A percentile compares a stretch with the other conserved stretches of the same genome.
Evolutionary conservation across 2,329 filamentous ascomycete species (phyloP).

Genomic region (Colletotrichum brevisporum): DNA sequence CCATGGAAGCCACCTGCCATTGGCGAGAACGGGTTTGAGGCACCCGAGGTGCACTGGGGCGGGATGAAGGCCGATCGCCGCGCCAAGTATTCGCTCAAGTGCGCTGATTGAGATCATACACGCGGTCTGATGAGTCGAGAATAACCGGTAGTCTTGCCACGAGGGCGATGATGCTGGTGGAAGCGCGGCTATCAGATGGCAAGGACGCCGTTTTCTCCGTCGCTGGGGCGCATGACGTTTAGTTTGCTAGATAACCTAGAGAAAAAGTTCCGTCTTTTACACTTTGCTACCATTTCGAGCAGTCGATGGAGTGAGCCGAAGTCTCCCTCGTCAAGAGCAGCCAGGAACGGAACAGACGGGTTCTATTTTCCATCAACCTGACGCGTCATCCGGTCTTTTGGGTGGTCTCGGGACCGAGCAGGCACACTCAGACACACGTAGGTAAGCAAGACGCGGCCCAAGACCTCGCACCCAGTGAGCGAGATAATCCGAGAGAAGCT

Average conservation of each 20-base stretch:
- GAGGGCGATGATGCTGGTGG: background rate
- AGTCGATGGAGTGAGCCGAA: conserved; percentile 13
- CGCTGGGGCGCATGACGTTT: conserved; percentile 17
- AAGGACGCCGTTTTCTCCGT: conserved; percentile 20
- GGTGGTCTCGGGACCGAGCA: conserved; percentile 27
- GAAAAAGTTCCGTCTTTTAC: conserved; percentile 18
- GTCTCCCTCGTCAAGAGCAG: background rate
- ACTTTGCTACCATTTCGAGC: conserved; percentile 24
- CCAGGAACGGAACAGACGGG: conserved; percentile 16
- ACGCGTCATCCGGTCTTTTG: conserved; percentile 15
- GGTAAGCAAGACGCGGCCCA: background rate
- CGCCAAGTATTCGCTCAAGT: conserved; percentile 63
- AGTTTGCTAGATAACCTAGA: background rate
- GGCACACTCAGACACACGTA: conserved; percentile 3
- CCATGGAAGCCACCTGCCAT: conserved; percentile 76
- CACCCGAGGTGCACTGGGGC: conserved; percentile 79
- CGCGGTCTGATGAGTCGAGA: background rate
- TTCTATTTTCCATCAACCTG: conserved; percentile 22
- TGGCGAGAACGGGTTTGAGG: conserved; percentile 73
- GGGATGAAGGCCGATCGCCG: conserved; percentile 73
- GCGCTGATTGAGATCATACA: conserved; percentile 23
- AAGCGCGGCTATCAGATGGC: conserved; percentile 21
- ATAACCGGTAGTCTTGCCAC: background rate
- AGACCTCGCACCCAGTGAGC: background rate
- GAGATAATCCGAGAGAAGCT: too few species aligned